phyloP scores from a whole-genome alignment of 345 rosid species.

The Schrenkiella parvula region DNA sequence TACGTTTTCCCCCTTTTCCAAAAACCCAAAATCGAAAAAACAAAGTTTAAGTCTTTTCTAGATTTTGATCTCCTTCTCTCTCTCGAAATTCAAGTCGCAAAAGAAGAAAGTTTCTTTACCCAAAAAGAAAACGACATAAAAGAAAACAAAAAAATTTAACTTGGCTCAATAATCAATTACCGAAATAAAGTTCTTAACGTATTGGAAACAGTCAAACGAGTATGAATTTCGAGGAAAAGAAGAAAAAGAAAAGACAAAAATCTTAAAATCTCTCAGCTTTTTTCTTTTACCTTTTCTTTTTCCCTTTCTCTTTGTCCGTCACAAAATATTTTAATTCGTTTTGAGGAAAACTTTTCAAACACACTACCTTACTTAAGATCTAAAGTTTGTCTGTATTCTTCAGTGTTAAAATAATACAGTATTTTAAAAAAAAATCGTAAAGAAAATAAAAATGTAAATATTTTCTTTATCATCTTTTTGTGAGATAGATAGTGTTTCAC shows the following conservation, averaged over 20 bases:
- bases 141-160: constrained; percentile 2
- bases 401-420: not conserved
- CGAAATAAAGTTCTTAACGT: constrained; percentile 18
- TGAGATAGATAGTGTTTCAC: constrained; percentile 15
- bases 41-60: not conserved
- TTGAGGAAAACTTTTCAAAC: not conserved
- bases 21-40: not conserved
- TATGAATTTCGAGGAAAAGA: constrained; percentile 32
- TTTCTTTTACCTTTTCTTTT: not conserved
- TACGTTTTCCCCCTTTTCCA: not conserved
- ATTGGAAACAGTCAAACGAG: constrained; percentile 31
- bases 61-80: not conserved
- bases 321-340: not conserved
- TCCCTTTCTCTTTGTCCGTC: not conserved
- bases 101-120: constrained; percentile 27
- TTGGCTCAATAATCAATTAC: constrained; percentile 28
- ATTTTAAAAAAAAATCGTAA: not conserved
- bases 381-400: not conserved
- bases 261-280: not conserved
- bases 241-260: not conserved
- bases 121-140: constrained; percentile 29
- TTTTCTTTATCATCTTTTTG: not conserved
- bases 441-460: not conserved
- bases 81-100: constrained; percentile 26
- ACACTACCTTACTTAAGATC: not conserved